Percentiles rank a stretch among this genome's conserved stretches.
Conservation (phyloP, 2,329 filamentous ascomycete species). For the Grosmannia huntii region DNA sequence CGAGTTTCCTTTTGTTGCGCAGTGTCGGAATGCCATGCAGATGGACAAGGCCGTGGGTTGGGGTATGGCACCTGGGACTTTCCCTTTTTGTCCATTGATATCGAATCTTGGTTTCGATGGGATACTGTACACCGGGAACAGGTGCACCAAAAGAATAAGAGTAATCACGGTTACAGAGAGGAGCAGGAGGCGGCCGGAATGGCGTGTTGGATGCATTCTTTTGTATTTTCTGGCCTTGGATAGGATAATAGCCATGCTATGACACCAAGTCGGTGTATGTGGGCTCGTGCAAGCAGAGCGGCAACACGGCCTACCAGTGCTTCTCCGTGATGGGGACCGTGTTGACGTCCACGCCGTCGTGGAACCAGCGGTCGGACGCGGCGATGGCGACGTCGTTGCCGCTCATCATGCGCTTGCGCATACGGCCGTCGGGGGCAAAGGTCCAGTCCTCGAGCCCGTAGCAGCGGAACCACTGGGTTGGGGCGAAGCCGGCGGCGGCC, state of each 20-base stretch:
- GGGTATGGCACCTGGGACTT: not conserved
- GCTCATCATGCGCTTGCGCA: constrained; percentile 66
- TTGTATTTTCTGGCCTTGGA: not conserved
- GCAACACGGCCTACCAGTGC: constrained; percentile 41
- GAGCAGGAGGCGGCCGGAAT: not conserved
- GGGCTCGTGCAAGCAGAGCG: not conserved
- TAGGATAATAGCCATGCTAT: not conserved
- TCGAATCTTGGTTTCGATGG: not conserved
- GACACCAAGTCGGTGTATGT: not conserved
- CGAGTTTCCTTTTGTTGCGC: not conserved
- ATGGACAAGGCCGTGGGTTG: not conserved
- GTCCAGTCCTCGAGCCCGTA: constrained; percentile 79
- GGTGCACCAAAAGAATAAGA: not conserved
- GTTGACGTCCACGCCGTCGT: constrained; percentile 56
- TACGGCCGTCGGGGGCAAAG: constrained; percentile 54
- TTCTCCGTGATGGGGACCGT: constrained; percentile 50
- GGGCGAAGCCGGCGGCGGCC: not conserved
- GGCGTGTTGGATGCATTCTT: not conserved
- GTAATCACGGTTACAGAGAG: not conserved
- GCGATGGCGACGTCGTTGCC: constrained; percentile 56
- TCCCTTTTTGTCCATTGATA: not conserved
- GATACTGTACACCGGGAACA: not conserved
- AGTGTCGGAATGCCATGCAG: not conserved
- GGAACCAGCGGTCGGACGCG: constrained; percentile 55
- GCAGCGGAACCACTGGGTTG: constrained; percentile 64